A percentile compares a stretch with the other conserved stretches of the same genome.
Conservation (phyloP, 2,329 filamentous ascomycete species). For the Penicillium hordei region DNA sequence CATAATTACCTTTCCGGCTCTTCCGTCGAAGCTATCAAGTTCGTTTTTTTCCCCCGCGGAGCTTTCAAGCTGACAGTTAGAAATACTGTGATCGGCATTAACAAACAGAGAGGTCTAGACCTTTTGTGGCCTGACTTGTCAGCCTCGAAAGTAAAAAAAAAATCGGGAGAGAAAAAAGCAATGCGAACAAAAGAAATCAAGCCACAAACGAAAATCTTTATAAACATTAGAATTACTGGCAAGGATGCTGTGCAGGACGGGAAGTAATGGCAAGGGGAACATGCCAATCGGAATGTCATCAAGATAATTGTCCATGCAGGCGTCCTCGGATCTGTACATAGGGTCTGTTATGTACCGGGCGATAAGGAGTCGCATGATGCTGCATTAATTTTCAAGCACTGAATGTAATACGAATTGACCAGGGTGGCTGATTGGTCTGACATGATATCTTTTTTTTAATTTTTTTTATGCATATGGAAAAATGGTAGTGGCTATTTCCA, state of each 20-base stretch:
- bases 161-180: background rate
- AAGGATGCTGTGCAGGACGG: constrained; percentile 12
- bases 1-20: constrained; percentile 22
- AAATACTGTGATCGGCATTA: constrained; percentile 1
- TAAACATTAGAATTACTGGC: background rate
- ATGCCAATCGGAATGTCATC: constrained; percentile 11
- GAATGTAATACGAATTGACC: background rate
- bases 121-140: constrained; percentile 8
- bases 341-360: background rate
- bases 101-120: constrained; percentile 5
- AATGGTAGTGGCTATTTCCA: constrained; percentile 11
- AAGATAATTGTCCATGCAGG: constrained; percentile 8
- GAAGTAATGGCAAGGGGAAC: constrained; percentile 10
- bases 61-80: constrained; percentile 17
- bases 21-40: constrained; percentile 19
- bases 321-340: constrained; percentile 5
- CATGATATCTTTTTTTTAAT: background rate
- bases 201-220: background rate
- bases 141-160: background rate
- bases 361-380: constrained; percentile 15
- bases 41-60: background rate
- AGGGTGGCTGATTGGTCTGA: constrained; percentile 16
- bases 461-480: background rate
- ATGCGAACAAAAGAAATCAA: constrained; percentile 5
- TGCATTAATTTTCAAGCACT: constrained; percentile 4